Evolutionary conservation across 768 basidiomycete species (phyloP), one percentile per base, ranked within the genome.

Genomic region (Collybia nuda): DNA sequence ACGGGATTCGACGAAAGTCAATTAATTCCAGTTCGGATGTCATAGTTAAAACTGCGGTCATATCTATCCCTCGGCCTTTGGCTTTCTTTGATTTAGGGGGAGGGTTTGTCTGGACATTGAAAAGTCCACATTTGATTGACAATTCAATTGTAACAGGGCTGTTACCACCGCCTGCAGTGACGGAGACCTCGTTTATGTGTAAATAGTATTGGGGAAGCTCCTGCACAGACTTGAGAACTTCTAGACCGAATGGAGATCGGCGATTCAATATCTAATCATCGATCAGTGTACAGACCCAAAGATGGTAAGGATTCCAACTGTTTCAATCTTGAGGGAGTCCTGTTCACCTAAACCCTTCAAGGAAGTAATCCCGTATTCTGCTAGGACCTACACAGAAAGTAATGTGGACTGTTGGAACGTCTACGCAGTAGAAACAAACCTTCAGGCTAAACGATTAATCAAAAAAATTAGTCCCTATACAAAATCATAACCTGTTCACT

Each of bases 1-100:
- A 93, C 93, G 79, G 73, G 39, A 89, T 88, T 18, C 88, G 80
- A 24, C 92, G 84, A 62, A 88, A 93, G 61, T 93, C 90, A 50
- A 96, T 66, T 45, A 86, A 82, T 19, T 79, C 76, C 58, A 82
- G 67, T 62, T 93, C 91, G 1, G 90, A 91, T 0, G 86, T 90
- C 35, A 89, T 41, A 3, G 86, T 85, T 38, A 93, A 66, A n/a
- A 93, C 72, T 23, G 79, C 73, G 0, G 91, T 90, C 76, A 82
- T 85, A 53, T 85, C 81, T 6, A 68, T 64, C 40, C 64, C 64
- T n/a, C 70, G 64, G 47, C 63, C 60, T 56, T 76, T 79, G 2
- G 66, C 62, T 58, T 77, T 81, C 57, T 79, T 84, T 36, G 59
- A 56, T 51, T 69, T 77, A 19, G 65, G 52, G 6, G 57, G 52